A percentile compares a stretch with the other conserved stretches of the same genome.
These are phyloP conservation scores for Starmerella sirachaensis DNA, from an alignment of 805 yeast species.

Conservation along the genomic window DNA sequence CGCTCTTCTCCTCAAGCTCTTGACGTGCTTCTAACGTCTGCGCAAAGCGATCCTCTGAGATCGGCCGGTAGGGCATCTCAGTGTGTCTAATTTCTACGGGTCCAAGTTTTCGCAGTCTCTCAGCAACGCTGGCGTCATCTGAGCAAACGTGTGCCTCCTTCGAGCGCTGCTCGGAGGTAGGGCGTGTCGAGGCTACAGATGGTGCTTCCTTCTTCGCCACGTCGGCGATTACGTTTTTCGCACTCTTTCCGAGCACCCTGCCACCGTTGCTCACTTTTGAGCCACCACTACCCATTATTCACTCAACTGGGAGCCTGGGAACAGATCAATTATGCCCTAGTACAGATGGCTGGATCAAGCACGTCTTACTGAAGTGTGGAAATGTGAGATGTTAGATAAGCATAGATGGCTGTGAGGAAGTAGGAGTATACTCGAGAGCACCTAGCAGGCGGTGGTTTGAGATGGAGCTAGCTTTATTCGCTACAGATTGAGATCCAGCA, in stretches of 20 bases:
- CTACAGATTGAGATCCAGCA: no score
- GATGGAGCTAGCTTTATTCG: no score
- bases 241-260: slow-evolving; percentile 7
- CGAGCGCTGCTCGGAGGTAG: neutral
- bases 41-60: slow-evolving; percentile 19
- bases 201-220: neutral
- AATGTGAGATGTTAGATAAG: no score
- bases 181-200: slow-evolving; percentile 3
- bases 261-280: slow-evolving; percentile 8
- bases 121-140: slow-evolving; percentile 30
- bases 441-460: no score
- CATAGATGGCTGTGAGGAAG: no score
- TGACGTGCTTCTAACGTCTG: slow-evolving; percentile 21
- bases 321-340: no score
- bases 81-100: slow-evolving; percentile 16
- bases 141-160: slow-evolving; percentile 21
- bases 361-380: no score
- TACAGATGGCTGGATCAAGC: no score
- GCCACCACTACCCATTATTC: slow-evolving; percentile 11
- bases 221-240: no score
- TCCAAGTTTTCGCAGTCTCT: slow-evolving; percentile 21
- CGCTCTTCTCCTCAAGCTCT: slow-evolving; percentile 7
- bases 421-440: slow-evolving; percentile 3
- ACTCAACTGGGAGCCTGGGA: no score
- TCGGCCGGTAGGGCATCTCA: slow-evolving; percentile 14